These are phyloP conservation scores for Trichoderma reesei DNA, from an alignment of 495 filamentous ascomycete genomes.

Conservation along the genomic window DNA sequence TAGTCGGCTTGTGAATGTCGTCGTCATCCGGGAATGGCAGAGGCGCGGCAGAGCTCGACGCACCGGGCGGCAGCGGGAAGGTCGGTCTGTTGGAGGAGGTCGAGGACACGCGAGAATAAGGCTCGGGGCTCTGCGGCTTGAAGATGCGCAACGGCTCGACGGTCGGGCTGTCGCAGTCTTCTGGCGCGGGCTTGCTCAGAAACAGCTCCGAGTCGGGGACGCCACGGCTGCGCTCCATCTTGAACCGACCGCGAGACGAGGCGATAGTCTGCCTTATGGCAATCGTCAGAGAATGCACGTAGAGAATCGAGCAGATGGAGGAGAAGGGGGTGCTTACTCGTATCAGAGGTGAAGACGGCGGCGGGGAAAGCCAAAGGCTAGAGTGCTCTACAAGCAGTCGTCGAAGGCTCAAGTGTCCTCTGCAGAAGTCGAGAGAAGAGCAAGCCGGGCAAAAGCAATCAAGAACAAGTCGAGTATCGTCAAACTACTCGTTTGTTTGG, in stretches of 20 bases:
- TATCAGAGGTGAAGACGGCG: background rate
- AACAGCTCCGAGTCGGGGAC: conserved; percentile 70
- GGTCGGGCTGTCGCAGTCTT: conserved; percentile 56
- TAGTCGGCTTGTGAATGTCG: conserved; percentile 34
- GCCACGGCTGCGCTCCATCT: conserved; percentile 37
- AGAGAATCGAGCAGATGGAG: background rate
- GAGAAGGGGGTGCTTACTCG: background rate
- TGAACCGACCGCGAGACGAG: background rate
- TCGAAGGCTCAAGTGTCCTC: background rate
- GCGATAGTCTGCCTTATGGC: background rate
- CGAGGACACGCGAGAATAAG: conserved; percentile 37
- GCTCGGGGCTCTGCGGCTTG: conserved; percentile 50
- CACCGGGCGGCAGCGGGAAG: conserved; percentile 52
- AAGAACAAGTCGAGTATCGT: background rate
- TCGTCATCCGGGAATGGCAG: conserved; percentile 73
- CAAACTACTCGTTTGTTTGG: background rate
- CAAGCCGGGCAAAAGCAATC: background rate
- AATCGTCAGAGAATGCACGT: background rate
- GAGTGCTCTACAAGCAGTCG: background rate
- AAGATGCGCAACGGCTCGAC: conserved; percentile 80
- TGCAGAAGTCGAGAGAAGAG: background rate
- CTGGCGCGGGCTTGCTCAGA: conserved; percentile 46
- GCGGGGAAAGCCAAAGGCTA: background rate
- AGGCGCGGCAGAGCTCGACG: conserved; percentile 53
- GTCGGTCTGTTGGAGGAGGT: conserved; percentile 36